Conservation (phyloP, 2,329 filamentous ascomycete genomes). For the Pseudofabraea citricarpa region DNA sequence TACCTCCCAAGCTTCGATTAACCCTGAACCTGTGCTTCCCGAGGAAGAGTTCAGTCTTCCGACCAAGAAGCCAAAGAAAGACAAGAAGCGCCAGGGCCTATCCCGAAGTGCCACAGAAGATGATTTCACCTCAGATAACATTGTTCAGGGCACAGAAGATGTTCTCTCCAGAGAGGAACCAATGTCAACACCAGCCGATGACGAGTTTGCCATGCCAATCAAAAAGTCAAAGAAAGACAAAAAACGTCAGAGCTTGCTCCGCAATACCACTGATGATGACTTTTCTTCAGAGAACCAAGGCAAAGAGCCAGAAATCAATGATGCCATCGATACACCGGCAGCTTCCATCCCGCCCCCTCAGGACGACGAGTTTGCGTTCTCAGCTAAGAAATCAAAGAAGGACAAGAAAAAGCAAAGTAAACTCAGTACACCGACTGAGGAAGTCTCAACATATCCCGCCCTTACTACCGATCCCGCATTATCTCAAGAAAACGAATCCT, state of each 20-base stretch:
- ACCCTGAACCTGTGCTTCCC: background rate
- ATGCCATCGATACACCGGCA: no score
- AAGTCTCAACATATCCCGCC: no score
- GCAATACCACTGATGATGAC: background rate
- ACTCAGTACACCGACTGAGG: no score
- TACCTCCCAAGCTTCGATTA: background rate
- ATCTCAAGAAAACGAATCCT: no score
- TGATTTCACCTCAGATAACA: slow-evolving; percentile 8
- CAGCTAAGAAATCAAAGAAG: slow-evolving; percentile 18
- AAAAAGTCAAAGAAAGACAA: slow-evolving; percentile 32
- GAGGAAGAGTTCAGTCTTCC: background rate
- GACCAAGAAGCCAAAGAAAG: slow-evolving; percentile 9
- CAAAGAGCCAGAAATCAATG: background rate
- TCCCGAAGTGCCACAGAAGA: slow-evolving; percentile 12
- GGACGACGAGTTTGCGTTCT: slow-evolving; percentile 13
- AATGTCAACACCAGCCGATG: background rate
- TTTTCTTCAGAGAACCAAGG: no score
- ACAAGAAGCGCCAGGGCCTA: slow-evolving; percentile 17
- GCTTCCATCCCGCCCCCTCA: no score
- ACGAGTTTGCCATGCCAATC: slow-evolving; percentile 6
- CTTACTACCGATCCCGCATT: no score
- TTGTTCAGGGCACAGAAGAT: background rate
- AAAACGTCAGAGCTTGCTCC: slow-evolving; percentile 19
- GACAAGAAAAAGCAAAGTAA: slow-evolving; percentile 24
- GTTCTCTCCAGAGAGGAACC: slow-evolving; percentile 10